These are phyloP conservation scores for Rhodotorula sp. DNA, from an alignment of 1,284 basidiomycete species.

Conservation along the genomic window DNA sequence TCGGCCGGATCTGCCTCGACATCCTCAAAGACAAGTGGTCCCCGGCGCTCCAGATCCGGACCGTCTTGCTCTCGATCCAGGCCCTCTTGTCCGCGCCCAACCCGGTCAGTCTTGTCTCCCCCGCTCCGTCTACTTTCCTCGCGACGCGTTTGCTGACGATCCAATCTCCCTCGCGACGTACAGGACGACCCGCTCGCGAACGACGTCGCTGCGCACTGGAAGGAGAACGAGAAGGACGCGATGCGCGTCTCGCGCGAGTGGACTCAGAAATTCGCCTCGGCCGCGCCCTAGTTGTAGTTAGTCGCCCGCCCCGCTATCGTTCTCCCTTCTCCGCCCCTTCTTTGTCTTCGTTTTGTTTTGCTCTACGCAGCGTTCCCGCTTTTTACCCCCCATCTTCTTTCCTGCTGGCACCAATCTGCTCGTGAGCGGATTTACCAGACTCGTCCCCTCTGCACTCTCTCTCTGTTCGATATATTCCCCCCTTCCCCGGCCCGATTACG, in stretches of 20 bases:
- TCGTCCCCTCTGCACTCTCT: too few relatives aligned
- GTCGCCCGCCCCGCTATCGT: background rate
- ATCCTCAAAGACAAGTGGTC: slow-evolving; percentile 99
- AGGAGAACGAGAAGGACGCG: slow-evolving; percentile 91
- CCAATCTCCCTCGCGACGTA: too few relatives aligned
- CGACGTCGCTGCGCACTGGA: slow-evolving; percentile 93
- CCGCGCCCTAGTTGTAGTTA: too few relatives aligned
- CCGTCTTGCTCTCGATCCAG: slow-evolving; percentile 93
- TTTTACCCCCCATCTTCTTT: too few relatives aligned
- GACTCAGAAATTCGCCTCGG: slow-evolving; percentile 65
- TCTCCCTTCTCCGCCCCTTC: background rate
- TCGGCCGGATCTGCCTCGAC: slow-evolving; percentile 95
- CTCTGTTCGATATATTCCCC: too few relatives aligned
- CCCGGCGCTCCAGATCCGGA: slow-evolving; percentile 95
- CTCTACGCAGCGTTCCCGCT: too few relatives aligned
- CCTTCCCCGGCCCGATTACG: too few relatives aligned
- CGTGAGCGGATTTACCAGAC: too few relatives aligned
- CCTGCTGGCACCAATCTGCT: too few relatives aligned
- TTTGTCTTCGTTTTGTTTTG: too few relatives aligned
- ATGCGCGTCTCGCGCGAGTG: slow-evolving; percentile 86
- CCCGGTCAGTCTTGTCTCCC: slow-evolving; percentile 56
- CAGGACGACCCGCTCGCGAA: slow-evolving; percentile 90
- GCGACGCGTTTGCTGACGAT: background rate
- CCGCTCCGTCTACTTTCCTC: background rate
- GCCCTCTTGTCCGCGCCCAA: slow-evolving; percentile 93